Conservation (phyloP, 1,284 basidiomycete genomes). For the Macrocystidia cucumis region DNA sequence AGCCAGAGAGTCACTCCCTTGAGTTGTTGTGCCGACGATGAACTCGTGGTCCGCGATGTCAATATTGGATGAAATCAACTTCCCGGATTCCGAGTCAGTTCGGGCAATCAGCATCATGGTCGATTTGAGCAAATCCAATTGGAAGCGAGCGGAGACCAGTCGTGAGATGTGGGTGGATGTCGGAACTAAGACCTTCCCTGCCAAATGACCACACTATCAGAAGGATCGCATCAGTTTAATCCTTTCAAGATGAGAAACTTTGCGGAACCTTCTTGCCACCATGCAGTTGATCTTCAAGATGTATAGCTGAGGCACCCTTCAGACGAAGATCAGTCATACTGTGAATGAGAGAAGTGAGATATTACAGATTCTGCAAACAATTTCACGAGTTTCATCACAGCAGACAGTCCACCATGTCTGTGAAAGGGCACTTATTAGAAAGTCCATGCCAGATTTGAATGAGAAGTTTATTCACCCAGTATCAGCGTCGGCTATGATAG, state of each 20-base stretch:
- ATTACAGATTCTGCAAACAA: slow-evolving; percentile 84
- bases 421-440: slow-evolving; percentile 7
- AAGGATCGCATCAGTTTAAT: background rate
- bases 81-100: slow-evolving; percentile 89
- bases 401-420: slow-evolving; percentile 87
- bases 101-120: slow-evolving; percentile 87
- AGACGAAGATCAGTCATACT: slow-evolving; percentile 4
- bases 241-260: background rate
- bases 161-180: slow-evolving; percentile 82
- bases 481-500: slow-evolving; percentile 93
- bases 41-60: slow-evolving; percentile 77
- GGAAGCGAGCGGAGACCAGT: slow-evolving; percentile 79
- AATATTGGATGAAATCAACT: slow-evolving; percentile 78
- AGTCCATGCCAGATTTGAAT: background rate
- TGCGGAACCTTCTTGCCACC: slow-evolving; percentile 81
- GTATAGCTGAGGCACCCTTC: slow-evolving; percentile 83
- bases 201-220: slow-evolving; percentile 77
- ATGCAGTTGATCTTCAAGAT: slow-evolving; percentile 89
- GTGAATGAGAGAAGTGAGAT: slow-evolving; percentile 10
- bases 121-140: slow-evolving; percentile 82
- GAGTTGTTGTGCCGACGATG: slow-evolving; percentile 64
- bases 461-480: slow-evolving; percentile 61
- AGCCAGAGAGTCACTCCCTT: slow-evolving; percentile 53
- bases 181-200: slow-evolving; percentile 91
- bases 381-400: slow-evolving; percentile 96